Evolutionary conservation across 1,139 yeast genomes (phyloP), one percentile per base, ranked within the genome.

Genomic region (Blastobotrys indianensis): DNA sequence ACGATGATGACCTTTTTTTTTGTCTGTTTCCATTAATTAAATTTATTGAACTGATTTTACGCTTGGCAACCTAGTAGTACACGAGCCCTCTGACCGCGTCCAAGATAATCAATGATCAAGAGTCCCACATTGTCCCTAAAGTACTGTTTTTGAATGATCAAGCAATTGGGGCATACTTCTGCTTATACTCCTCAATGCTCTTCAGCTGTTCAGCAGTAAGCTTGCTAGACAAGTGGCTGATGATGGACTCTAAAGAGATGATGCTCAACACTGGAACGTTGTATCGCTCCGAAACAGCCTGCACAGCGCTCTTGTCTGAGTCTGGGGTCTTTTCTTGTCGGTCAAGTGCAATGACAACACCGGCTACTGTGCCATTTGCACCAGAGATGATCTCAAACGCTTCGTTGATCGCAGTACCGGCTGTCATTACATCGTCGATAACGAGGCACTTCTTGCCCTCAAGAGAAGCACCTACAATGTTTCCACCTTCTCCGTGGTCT

Each of bases 401-500:
- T 68, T 92, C 97, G 59, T 84, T 85, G 63, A 90, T 88, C 45
- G 98, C 98, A 49, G 97, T 92, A 35, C 98, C 98, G 2, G 98
- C 97, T 50, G 97, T 92, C 80, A 92, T 90, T 42, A 92, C 97
- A 61, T 92, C 98, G 66, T 92, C 98, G 54, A 92, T 87, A 59
- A 92, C 84, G 60, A 92, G 72, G 31, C 88, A 78, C 52, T 74
- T 75, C 66, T 88, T 84, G 47, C 77, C 85, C 51, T 75, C 74
- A 58, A 92, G 75, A 3, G 78, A 67, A 39, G 86, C 79, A 31
- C 98, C 98, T 35, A 92, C 98, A 60, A 92, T 85, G 50, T 78
- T 77, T 13, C 98, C 98, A 52, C 98, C 98, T 71, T 92, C 98
- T 46, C 98, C 98, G 65, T 92, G 98, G 61, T 90, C 97, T 69